phyloP scores from a whole-genome alignment of 1,284 basidiomycete species.

The Stygiomarasmius scandens region DNA sequence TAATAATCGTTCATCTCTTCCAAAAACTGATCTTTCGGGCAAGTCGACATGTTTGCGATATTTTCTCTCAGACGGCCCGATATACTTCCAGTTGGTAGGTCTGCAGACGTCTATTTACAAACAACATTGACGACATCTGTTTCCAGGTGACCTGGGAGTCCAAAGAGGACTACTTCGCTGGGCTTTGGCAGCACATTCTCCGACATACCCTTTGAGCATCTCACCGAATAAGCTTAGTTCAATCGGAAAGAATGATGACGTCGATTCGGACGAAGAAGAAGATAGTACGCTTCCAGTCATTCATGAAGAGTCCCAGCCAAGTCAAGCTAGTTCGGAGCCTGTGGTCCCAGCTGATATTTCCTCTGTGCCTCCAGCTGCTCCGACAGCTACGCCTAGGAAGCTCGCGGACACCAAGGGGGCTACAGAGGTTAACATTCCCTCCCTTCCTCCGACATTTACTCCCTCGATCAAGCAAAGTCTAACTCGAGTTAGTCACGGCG shows the following conservation, averaged over 20 bases:
- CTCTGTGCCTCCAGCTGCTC: conserved; percentile 13
- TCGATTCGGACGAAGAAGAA: conserved; percentile 19
- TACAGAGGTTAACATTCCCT: conserved; percentile 29
- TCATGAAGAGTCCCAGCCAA: neutral
- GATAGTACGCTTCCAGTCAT: conserved; percentile 14
- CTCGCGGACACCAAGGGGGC: conserved; percentile 16
- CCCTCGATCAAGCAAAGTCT: conserved; percentile 64
- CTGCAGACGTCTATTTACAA: neutral
- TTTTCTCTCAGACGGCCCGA: conserved; percentile 84
- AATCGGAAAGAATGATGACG: conserved; percentile 26
- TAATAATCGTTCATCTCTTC: neutral
- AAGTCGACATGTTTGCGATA: conserved; percentile 88
- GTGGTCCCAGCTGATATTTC: conserved; percentile 11
- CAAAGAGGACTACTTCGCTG: conserved; percentile 80
- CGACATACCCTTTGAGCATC: conserved; percentile 49
- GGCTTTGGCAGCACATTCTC: conserved; percentile 69
- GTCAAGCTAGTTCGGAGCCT: neutral
- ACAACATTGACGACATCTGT: conserved; percentile 2
- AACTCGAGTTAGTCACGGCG: conserved; percentile 32
- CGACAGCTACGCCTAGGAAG: conserved; percentile 14
- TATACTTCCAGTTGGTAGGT: conserved; percentile 74
- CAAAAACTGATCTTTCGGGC: conserved; percentile 6
- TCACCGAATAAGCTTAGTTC: conserved; percentile 57
- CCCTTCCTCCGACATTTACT: conserved; percentile 63
- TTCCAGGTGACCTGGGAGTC: conserved; percentile 76